phyloP scores from a whole-genome alignment of 768 basidiomycete species.

The Sutorius australiensis region DNA sequence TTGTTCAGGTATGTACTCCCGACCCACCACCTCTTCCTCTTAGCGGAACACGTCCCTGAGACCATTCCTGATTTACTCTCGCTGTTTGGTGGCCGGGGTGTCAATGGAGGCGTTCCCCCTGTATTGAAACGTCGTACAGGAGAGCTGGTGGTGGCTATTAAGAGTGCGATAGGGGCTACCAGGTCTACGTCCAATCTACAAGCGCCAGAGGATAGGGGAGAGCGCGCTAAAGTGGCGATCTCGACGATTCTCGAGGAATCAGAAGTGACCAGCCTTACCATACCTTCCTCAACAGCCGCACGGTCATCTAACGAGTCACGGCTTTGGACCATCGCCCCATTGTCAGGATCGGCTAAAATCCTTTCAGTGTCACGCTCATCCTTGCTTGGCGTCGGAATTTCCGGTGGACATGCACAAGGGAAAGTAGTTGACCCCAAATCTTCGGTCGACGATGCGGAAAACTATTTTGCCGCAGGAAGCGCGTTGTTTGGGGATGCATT shows the following conservation, averaged over 20 bases:
- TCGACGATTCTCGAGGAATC: not conserved
- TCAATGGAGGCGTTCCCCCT: slow-evolving; percentile 46
- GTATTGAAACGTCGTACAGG: slow-evolving; percentile 57
- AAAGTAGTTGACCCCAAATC: not conserved
- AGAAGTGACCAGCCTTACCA: slow-evolving; percentile 5
- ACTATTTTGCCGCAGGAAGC: slow-evolving; percentile 35
- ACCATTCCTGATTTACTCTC: slow-evolving; percentile 60
- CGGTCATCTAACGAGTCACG: slow-evolving; percentile 11
- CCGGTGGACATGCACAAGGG: not conserved
- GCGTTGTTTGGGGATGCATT: slow-evolving; percentile 41
- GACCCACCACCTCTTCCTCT: slow-evolving; percentile 68
- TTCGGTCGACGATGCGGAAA: not conserved
- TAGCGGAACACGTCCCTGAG: slow-evolving; percentile 68
- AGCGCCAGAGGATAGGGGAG: not conserved
- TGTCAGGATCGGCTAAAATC: not conserved
- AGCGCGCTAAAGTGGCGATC: not conserved
- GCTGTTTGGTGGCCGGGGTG: slow-evolving; percentile 41
- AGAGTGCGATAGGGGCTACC: slow-evolving; percentile 37
- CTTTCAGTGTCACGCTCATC: slow-evolving; percentile 25
- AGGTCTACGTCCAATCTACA: not conserved
- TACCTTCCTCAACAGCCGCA: slow-evolving; percentile 7
- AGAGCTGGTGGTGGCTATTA: slow-evolving; percentile 64
- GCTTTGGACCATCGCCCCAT: slow-evolving; percentile 16
- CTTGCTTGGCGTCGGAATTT: slow-evolving; percentile 16
- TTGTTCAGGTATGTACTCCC: slow-evolving; percentile 61